Evolutionary conservation across 192 early-diverging fungal species (phyloP).

Genomic region (Chytriomyces confervae): DNA sequence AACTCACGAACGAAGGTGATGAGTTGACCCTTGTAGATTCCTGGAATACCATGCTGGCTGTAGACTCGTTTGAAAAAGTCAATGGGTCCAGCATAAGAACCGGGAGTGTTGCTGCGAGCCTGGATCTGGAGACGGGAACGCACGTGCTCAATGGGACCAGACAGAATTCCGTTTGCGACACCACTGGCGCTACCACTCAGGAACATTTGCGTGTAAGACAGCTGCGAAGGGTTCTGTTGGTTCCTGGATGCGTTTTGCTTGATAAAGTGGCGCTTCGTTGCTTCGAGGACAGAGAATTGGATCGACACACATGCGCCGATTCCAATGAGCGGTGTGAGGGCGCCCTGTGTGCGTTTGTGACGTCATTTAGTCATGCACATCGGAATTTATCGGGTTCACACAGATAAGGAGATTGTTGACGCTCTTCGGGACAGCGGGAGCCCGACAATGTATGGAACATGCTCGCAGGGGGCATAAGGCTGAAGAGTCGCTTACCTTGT

Average conservation of each 20-base stretch:
- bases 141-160: slow-evolving; percentile 94
- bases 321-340: slow-evolving; percentile 90
- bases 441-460: no score
- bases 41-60: slow-evolving; percentile 71
- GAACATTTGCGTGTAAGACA: slow-evolving; percentile 84
- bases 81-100: slow-evolving; percentile 66
- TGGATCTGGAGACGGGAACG: slow-evolving; percentile 95
- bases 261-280: slow-evolving; percentile 82
- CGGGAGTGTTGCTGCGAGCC: slow-evolving; percentile 56
- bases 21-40: slow-evolving; percentile 90
- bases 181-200: slow-evolving; percentile 84
- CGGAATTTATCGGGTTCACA: neutral
- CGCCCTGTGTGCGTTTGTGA: slow-evolving; percentile 63
- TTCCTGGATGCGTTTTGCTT: slow-evolving; percentile 53
- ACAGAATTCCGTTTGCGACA: slow-evolving; percentile 86
- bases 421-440: neutral
- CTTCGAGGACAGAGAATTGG: slow-evolving; percentile 90
- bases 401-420: neutral
- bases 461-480: no score
- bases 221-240: slow-evolving; percentile 35
- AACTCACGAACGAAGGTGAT: slow-evolving; percentile 89
- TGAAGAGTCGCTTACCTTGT: slow-evolving; percentile 64
- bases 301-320: slow-evolving; percentile 97
- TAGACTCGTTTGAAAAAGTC: slow-evolving; percentile 88
- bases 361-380: no score